Base-by-base conservation (phyloP, 257 asterid species). In the Oldenlandia corymbosa region DNA sequence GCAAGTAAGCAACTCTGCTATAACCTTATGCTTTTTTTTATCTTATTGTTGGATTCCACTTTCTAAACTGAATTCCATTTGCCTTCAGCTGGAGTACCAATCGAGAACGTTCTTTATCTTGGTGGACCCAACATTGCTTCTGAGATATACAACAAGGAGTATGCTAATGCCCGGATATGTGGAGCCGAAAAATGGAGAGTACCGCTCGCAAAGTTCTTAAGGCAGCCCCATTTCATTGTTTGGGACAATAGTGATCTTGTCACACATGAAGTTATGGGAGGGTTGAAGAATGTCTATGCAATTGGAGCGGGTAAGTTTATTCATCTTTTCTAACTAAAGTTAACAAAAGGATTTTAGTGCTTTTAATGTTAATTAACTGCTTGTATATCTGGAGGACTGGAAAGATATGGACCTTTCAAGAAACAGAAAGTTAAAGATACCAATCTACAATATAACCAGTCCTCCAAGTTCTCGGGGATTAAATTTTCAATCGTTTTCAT, bases 241-340 rank as follows among this genome's bases (percentile, higher is more conserved):
- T 90, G 95, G 95, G 97, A 90, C 64, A 90, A 90, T 23, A 80
- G 94, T 51, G 97, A 90, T 68, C 95, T 90, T 10, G 83, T 87
- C 46, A 90, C 97, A 0, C 97, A 90, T 46, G 97, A 90, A 79
- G 94, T 90, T 53, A 90, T 90, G 97, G 97, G 97, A 71, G 97
- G 97, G 48, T 66, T 90, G 78, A 87, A 90, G 74, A 90, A 90
- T 47, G 97, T 90, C 43, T 90, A 90, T 34, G 97, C 97, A 49
- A 87, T 90, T 52, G 97, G 97, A 66, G 97, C 97, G 31, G 97
- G 97, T 89, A 79, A 79, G 58, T 31, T 56, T 39, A 2, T 62
- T 16, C 34, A 55, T 32, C 8, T 20, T 56, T 39, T n/a, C n/a
- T n/a, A n/a, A 17, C 65, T 58, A 45, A 6, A 47, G 5, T 59